A percentile compares a stretch with the other conserved stretches of the same genome.
Conservation (phyloP, 345 rosid genomes). For the Tarenaya hassleriana region DNA sequence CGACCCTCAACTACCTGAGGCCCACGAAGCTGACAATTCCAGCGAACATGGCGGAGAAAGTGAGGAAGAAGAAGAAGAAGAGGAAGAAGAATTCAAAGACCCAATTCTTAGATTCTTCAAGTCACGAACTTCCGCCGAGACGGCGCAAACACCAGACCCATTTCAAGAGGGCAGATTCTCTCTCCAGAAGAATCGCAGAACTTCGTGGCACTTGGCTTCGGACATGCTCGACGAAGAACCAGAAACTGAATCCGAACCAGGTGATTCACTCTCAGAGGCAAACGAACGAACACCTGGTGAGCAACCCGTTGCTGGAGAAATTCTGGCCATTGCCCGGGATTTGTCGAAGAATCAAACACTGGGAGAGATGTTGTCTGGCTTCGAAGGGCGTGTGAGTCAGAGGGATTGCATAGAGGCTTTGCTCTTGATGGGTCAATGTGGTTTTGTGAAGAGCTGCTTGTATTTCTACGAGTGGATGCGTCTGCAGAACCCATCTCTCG, state of each 20-base stretch:
- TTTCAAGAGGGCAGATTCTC: constrained; percentile 39
- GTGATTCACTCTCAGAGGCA: background rate
- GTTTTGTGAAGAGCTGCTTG: constrained; percentile 43
- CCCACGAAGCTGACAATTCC: background rate
- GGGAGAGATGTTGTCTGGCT: constrained; percentile 55
- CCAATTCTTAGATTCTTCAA: constrained; percentile 66
- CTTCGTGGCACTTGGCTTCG: constrained; percentile 60
- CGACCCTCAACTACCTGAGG: constrained; percentile 20
- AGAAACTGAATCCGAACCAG: constrained; percentile 25
- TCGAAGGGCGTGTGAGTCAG: constrained; percentile 34
- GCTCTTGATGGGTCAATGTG: constrained; percentile 50
- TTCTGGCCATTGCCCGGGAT: constrained; percentile 45
- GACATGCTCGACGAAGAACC: constrained; percentile 23
- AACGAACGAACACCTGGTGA: constrained; percentile 23
- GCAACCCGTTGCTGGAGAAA: constrained; percentile 32
- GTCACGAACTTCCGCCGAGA: constrained; percentile 34
- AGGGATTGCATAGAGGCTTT: constrained; percentile 52
- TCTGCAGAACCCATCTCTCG: constrained; percentile 61
- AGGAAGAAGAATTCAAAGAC: constrained; percentile 35
- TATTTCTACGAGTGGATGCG: constrained; percentile 88
- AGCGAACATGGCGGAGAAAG: constrained; percentile 1
- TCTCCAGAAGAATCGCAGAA: constrained; percentile 58
- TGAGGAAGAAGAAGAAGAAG: constrained; percentile 10
- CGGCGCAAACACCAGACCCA: constrained; percentile 38
- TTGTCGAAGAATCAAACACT: constrained; percentile 48